A percentile compares a stretch with the other conserved stretches of the same genome.
Evolutionary conservation across 2,329 filamentous ascomycete species (phyloP).

Genomic region (Epicoccum sorghinum): DNA sequence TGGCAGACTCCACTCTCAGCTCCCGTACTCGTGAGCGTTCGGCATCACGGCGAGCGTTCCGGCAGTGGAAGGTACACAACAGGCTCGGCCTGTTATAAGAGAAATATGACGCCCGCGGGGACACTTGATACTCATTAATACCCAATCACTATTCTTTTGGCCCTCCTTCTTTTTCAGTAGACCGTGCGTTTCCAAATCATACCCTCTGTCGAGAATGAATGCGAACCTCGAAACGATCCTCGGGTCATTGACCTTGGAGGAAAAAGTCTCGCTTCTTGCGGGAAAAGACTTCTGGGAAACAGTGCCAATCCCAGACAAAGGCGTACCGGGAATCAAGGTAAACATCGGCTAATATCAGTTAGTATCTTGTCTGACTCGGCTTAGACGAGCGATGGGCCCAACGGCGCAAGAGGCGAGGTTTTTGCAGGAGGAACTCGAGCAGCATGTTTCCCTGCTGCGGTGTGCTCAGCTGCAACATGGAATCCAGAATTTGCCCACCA

Average conservation of each 20-base stretch:
- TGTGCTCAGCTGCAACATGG: slow-evolving; percentile 74
- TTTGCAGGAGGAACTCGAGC: slow-evolving; percentile 70
- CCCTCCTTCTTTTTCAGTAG: too few relatives aligned
- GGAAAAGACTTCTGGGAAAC: slow-evolving; percentile 72
- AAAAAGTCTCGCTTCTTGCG: slow-evolving; percentile 44
- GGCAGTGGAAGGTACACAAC: slow-evolving; percentile 2
- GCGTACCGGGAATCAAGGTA: slow-evolving; percentile 63
- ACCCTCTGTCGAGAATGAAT: slow-evolving; percentile 21
- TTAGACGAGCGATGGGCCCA: slow-evolving; percentile 70
- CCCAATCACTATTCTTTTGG: neutral
- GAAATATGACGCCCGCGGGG: neutral
- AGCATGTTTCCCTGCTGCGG: slow-evolving; percentile 76
- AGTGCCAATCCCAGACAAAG: slow-evolving; percentile 62
- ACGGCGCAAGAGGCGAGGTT: slow-evolving; percentile 67
- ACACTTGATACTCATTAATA: neutral
- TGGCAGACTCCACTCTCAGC: slow-evolving; percentile 17
- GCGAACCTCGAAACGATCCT: slow-evolving; percentile 37
- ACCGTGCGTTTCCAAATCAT: too few relatives aligned
- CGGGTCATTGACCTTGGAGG: slow-evolving; percentile 41
- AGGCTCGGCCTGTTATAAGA: slow-evolving; percentile 5
- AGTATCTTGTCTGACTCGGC: slow-evolving; percentile 1
- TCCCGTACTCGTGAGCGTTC: neutral
- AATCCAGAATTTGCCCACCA: slow-evolving; percentile 63
- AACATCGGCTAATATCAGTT: neutral
- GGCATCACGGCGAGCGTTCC: slow-evolving; percentile 25